Evolutionary conservation across 139 green algal genomes (phyloP), one percentile per base, ranked within the genome.

Genomic region (Tetradesmus obliquus): DNA sequence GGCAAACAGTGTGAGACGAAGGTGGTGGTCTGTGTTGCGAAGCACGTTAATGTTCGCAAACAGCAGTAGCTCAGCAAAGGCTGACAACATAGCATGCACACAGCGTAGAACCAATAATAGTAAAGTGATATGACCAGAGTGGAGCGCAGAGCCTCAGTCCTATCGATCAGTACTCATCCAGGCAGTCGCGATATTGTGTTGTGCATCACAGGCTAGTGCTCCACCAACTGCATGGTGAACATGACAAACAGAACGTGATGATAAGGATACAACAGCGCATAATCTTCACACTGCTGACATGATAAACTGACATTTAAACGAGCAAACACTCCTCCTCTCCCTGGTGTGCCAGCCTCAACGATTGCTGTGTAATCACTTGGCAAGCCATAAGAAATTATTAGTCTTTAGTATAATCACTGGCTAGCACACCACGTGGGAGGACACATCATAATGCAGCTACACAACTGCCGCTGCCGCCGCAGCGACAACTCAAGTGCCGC

Each of bases 101-200:
- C 32, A 45, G 32, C 32, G 32, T 45, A 45, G 32, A 45, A 45
- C 32, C 32, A 45, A 0, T 45, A 45, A 45, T 45, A 45, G 32
- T 45, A 45, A 45, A 45, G 32, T 45, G 32, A 45, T 45, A 45
- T 45, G 32, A 45, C 32, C 32, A 45, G 32, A 19, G 66, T 76
- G 66, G 66, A 87, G 58, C 58, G 24, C 12, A 80, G 55, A 55
- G 79, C 88, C 88, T 91, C 88, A 91, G 88, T 86, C 88, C 88
- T 91, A 91, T 91, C 88, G 88, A 91, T 91, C 88, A 87, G 17
- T 57, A 90, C 86, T 90, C 86, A 90, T 90, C 53, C 86, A 32
- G 20, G 86, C 86, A 32, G 86, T 90, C 86, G n/a, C 54, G 51
- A 6, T 90, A 10, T 60, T 90, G 58, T 58, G 86, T 90, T 90